Base-by-base conservation (phyloP, 1,284 basidiomycete genomes). In the Malassezia vespertilionis region DNA sequence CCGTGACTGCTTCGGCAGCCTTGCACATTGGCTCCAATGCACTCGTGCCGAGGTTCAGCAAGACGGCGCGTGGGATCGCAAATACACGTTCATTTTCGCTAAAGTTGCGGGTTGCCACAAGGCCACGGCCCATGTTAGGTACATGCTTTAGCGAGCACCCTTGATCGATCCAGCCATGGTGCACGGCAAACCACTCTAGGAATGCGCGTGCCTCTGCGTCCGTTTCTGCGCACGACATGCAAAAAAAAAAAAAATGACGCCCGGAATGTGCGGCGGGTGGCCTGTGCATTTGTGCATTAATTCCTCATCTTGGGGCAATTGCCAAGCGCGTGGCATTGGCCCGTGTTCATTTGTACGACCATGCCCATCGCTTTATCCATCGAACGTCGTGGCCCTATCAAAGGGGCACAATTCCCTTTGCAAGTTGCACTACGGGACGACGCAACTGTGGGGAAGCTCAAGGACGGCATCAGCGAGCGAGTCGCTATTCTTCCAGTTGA, bases 1-100 rank as follows among this genome's bases (percentile, higher is more conserved):
- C 30, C 6, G 35, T 28, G 10, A 26, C 36, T n/a, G 33, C 18
- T 50, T 59, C 55, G 1, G 47, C 49, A 8, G 54, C 30, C 3
- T 28, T 21, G 36, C 60, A 62, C 8, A 35, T 33, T 8, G 50
- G 31, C 7, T 51, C 52, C 2, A 93, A 76, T 0, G 72, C 56
- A 0, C 82, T 86, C 0, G 85, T 90, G 24, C 80, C 78, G 2
- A 81, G 82, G 0, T 87, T 87, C 17, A 97, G 77, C 1, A 86
- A 79, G 33, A 88, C 66, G 8, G 76, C 66, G 10, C 86, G 79
- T 0, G 91, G 90, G 11, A 96, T 80, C 2, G 80, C 78, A 72
- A 96, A 95, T 7, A 97, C 73, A 0, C 79, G 76, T 46, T 82
- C 76, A 27, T 78, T 82, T 74, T 82, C 84, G 38, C 80, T 76